Evolutionary conservation across 805 yeast genomes (phyloP), one percentile per base, ranked within the genome.

Genomic region (Zygosaccharomyces bisporus): DNA sequence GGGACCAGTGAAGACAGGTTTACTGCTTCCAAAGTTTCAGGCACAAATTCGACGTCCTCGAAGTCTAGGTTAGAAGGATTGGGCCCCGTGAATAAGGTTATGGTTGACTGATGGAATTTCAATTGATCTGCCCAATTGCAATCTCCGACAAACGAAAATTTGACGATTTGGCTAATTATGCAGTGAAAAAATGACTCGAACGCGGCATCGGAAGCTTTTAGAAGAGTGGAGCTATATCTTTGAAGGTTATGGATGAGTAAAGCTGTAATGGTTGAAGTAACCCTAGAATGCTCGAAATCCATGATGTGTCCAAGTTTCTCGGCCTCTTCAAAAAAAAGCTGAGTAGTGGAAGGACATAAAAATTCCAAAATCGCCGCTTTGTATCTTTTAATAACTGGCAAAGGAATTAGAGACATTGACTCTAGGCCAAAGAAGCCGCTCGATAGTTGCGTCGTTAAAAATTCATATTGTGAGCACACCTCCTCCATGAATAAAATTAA

Each of bases 401-500:
- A 9, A 10, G 41, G 16, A 16, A 43, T 17, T 12, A 23, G 32
- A 14, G 36, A 32, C 4, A 25, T 30, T 6, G 21, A 24, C 14
- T 36, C 34, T 12, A 29, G n/a, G 14, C 19, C 36, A 9, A 18
- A 13, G 6, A 43, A 24, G 9, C 16, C 13, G 12, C 38, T 43
- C 10, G 29, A 34, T 9, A 46, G 16, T 16, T 27, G 30, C 20
- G 23, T 20, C 10, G 30, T 21, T 16, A 46, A 27, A n/a, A 44
- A 29, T 25, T 35, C 44, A 21, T 34, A 30, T 12, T 29, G 21
- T 4, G 43, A 39, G 20, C n/a, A 42, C 20, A 39, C 20, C 12
- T 24, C 38, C 17, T 37, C 38, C 5, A 79, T 81, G 52, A 86
- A 66, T 82, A 89, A 85, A 1, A 90, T 69, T 76, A 91, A 80